Evolutionary conservation across 176 grass and related monocot genomes (phyloP).

Genomic region (Carex scoparia): DNA sequence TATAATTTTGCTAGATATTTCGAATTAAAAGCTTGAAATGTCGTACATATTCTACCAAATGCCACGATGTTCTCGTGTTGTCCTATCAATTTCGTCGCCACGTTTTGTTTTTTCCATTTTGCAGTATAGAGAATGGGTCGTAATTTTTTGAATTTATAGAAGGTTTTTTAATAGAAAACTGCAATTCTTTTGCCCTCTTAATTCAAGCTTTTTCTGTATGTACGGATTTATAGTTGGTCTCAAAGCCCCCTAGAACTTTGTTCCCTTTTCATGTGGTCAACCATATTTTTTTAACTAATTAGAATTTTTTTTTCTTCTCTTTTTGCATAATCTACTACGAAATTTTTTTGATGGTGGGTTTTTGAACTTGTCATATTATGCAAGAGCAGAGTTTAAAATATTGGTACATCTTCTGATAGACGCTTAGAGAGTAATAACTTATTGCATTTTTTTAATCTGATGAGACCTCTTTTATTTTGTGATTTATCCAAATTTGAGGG

Average conservation of each 20-base stretch:
- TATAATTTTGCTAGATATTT: background rate
- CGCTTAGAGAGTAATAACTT: background rate
- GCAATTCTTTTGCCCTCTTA: background rate
- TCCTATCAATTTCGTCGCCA: too few species aligned
- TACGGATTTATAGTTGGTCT: background rate
- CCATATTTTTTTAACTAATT: background rate
- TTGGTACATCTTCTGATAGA: background rate
- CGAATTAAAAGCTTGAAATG: background rate
- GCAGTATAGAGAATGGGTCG: background rate
- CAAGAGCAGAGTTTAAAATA: background rate
- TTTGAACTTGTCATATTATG: background rate
- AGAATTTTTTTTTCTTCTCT: background rate
- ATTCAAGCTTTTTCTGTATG: background rate
- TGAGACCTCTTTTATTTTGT: background rate
- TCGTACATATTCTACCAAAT: background rate
- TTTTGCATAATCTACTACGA: background rate
- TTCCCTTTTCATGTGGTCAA: background rate
- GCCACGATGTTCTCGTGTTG: background rate
- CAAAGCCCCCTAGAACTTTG: background rate
- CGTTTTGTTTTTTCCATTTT: background rate
- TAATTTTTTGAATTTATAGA: background rate
- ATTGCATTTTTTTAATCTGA: background rate
- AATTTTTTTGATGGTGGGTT: background rate
- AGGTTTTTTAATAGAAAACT: background rate
- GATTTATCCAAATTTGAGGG: background rate